Base-by-base conservation (phyloP, 192 early-diverging fungal species). In the Coemansia sp. region DNA sequence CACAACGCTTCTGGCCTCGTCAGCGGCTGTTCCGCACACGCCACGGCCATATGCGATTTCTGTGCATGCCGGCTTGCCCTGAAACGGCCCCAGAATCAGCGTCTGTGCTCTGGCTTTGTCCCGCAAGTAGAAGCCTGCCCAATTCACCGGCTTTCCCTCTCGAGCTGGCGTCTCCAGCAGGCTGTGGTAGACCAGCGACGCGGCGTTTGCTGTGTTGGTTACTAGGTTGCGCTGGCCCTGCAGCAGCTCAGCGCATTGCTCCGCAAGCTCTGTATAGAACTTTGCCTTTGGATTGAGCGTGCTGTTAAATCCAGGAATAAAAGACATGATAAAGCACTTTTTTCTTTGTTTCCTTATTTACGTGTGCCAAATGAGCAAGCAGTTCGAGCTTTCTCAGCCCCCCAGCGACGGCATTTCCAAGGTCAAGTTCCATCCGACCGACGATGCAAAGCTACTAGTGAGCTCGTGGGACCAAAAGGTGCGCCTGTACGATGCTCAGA, bases 391-490 rank as follows among this genome's bases (percentile, higher is more conserved):
- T 17, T 53, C 60, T 54, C 84, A 90, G 53, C 85, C 93, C 12
- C 95, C 95, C 26, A 72, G 65, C 12, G 95, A 96, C 73, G 93
- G 87, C 11, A 92, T 98, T 56, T 88, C 91, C 4, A 60, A 71
- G 9, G 60, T 98, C 1, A 66, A 55, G 1, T 98, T 96, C 62
- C 75, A 82, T 56, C 84, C 85, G n/a, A 68, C 69, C 8, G 82
- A 88, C 34, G 79, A 84, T 16, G 64, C 64, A 16, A 66, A 84
- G 11, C 80, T 99, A 16, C 80, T 93, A 30, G 89, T 84, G 14
- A 84, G 89, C 14, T 92, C 90, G 37, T 99, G 96, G 96, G 94
- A 99, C 65, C 85, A 86, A 87, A 85, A 66, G 18, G 83, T 96
- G 12, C 81, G 89, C 1, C 75, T 97, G 2, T 96, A 98, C 58